Evolutionary conservation across 352 stramenopile species (phyloP), one percentile per base, ranked within the genome.

Genomic region (Phytophthora niederhauseri): DNA sequence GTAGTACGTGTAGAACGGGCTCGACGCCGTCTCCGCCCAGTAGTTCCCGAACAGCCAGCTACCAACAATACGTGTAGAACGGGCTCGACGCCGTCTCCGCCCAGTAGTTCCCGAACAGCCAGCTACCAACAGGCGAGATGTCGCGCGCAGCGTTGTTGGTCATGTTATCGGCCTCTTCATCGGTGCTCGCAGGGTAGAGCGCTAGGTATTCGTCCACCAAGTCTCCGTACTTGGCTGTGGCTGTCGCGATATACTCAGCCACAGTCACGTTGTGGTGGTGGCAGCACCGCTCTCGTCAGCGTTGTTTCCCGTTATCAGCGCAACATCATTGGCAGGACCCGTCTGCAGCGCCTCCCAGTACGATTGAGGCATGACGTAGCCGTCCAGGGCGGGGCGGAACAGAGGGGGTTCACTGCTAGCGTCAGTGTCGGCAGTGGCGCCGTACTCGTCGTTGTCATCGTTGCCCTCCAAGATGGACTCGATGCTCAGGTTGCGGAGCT

Each of bases 41-140:
- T 58, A 50, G 41, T 64, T 68, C 6, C 43, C 58, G 22, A 68
- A 72, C 58, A 72, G 15, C 66, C 66, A 72, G n/a, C n/a, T n/a
- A n/a, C 57, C 58, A 72, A n/a, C 53, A 68, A 45, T 68, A 68
- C 34, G 58, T 50, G 53, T 60, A 72, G 45, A 68, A 67, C 1
- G 58, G 34, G 43, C 31, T 63, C 22, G 53, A 64, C 7, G 62
- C 43, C 14, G 45, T 45, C 53, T 69, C 34, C 12, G 43, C 46
- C 53, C 58, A 72, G 9, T 58, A 50, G 41, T 64, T 68, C 6
- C 43, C 58, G 24, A 68, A 72, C 58, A 72, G 15, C 65, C 65
- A 72, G 45, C 30, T 55, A 14, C 41, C 41, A 41, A 72, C 53
- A 24, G 53, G 57, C 8, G 65, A 72, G n/a, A 54, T 64, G 24